Conservation (phyloP, 78 protist genomes). For the Chrysochromulina tobinii region DNA sequence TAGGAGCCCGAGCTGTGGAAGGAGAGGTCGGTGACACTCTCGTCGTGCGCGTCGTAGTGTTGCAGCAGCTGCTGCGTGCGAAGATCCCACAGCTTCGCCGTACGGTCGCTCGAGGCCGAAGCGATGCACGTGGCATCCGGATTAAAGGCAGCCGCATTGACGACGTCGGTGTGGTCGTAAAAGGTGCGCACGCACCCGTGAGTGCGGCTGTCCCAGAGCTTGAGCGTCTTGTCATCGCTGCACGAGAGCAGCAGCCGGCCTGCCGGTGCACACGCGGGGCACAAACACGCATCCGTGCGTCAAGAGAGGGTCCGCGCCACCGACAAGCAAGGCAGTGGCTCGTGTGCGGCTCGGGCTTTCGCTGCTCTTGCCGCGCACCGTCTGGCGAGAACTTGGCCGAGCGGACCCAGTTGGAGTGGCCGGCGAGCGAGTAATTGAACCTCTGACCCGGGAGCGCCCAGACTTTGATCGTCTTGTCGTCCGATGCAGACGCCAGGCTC, state of each 20-base stretch:
- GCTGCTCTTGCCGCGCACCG: neutral
- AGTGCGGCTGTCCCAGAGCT: slow-evolving; percentile 68
- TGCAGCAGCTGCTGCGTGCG: slow-evolving; percentile 74
- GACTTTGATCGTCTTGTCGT: slow-evolving; percentile 71
- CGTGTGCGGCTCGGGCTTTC: too few relatives aligned
- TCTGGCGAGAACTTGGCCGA: slow-evolving; percentile 63
- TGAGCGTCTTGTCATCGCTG: slow-evolving; percentile 82
- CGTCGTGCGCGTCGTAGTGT: slow-evolving; percentile 77
- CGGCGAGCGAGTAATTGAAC: slow-evolving; percentile 61
- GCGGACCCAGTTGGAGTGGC: slow-evolving; percentile 90
- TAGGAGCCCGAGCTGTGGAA: slow-evolving; percentile 81
- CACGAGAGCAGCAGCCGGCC: slow-evolving; percentile 60
- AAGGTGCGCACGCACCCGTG: slow-evolving; percentile 59
- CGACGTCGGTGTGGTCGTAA: slow-evolving; percentile 65
- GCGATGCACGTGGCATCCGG: slow-evolving; percentile 85
- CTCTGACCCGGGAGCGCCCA: slow-evolving; percentile 58
- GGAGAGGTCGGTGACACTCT: slow-evolving; percentile 50
- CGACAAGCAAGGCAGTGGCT: too few relatives aligned
- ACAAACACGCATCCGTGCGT: too few relatives aligned
- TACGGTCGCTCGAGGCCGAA: slow-evolving; percentile 50
- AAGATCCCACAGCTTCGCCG: slow-evolving; percentile 81
- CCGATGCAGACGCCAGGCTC: slow-evolving; percentile 63
- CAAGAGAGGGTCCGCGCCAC: too few relatives aligned
- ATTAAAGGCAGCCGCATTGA: slow-evolving; percentile 67
- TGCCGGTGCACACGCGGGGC: too few relatives aligned